Percentiles rank a stretch among this genome's conserved stretches.
Conservation (phyloP, 2,329 filamentous ascomycete species). For the Calonectria henricotiae region DNA sequence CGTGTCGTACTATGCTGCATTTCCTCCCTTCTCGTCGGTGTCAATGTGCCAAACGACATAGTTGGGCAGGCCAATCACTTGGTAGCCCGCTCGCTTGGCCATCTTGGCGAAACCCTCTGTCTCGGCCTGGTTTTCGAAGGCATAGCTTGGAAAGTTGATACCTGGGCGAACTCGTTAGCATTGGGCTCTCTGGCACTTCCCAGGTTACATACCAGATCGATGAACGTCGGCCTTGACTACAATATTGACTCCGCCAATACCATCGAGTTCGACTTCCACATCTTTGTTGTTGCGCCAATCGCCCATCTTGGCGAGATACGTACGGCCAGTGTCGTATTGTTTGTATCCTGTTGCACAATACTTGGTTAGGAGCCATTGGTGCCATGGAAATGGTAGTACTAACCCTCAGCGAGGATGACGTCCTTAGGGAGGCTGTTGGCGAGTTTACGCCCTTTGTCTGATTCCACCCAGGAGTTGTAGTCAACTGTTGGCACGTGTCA, state of each 20-base stretch:
- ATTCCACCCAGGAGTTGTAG: conserved; percentile 99
- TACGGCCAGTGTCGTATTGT: conserved; percentile 91
- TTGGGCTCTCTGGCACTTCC: neutral
- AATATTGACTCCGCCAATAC: conserved; percentile 97
- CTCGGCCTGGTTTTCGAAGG: conserved; percentile 99
- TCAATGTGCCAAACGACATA: conserved; percentile 99
- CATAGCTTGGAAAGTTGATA: conserved; percentile 97
- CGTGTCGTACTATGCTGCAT: conserved; percentile 65
- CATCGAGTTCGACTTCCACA: conserved; percentile 92
- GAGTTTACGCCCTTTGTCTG: conserved; percentile 85
- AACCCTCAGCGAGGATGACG: conserved; percentile 89
- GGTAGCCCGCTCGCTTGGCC: conserved; percentile 95
- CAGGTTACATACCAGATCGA: conserved; percentile 79
- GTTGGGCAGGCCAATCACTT: conserved; percentile 93
- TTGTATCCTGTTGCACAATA: conserved; percentile 80
- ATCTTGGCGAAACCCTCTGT: conserved; percentile 99
- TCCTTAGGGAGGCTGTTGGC: conserved; percentile 83
- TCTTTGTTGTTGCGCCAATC: conserved; percentile 95
- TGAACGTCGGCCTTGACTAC: conserved; percentile 98
- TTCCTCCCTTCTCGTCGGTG: conserved; percentile 94
- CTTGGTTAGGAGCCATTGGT: conserved; percentile 34
- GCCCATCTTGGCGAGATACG: conserved; percentile 91
- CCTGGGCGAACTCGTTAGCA: conserved; percentile 68
- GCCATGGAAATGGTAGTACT: conserved; percentile 29
- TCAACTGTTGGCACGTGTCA: conserved; percentile 75